Conservation (phyloP, 257 asterid genomes). For the Vinca minor region DNA sequence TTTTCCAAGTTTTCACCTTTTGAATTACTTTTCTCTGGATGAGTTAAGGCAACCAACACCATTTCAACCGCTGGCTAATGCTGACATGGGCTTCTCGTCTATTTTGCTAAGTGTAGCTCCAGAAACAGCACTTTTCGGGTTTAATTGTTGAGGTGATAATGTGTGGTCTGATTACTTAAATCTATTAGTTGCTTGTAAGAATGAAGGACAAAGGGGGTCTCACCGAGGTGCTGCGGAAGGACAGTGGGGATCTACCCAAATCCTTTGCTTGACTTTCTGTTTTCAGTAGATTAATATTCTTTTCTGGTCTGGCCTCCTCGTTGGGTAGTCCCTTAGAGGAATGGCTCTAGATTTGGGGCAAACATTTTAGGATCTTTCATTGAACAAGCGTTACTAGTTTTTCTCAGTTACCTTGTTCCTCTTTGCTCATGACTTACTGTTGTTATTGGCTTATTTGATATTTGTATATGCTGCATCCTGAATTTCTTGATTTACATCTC, state of each 20-base stretch:
- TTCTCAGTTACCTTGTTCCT: not conserved
- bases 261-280: not conserved
- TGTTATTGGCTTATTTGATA: not conserved
- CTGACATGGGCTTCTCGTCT: not conserved
- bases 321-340: not conserved
- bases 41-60: not conserved
- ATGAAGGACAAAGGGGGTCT: not conserved
- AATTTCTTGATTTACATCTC: conserved; percentile 22
- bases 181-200: not conserved
- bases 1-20: not conserved
- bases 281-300: not conserved
- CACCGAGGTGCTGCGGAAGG: not conserved
- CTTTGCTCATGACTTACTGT: not conserved
- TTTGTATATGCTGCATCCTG: conserved; percentile 11
- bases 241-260: not conserved
- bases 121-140: not conserved
- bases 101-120: not conserved
- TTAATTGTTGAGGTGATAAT: not conserved
- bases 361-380: not conserved
- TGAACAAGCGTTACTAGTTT: not conserved
- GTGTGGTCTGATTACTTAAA: not conserved
- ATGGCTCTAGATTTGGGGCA: not conserved
- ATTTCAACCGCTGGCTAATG: not conserved
- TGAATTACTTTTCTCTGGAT: not conserved
- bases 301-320: not conserved